A percentile compares a stretch with the other conserved stretches of the same genome.
These are phyloP conservation scores for Graphiopsis chlorocephala DNA, from an alignment of 2,329 filamentous ascomycete genomes.

Conservation along the genomic window DNA sequence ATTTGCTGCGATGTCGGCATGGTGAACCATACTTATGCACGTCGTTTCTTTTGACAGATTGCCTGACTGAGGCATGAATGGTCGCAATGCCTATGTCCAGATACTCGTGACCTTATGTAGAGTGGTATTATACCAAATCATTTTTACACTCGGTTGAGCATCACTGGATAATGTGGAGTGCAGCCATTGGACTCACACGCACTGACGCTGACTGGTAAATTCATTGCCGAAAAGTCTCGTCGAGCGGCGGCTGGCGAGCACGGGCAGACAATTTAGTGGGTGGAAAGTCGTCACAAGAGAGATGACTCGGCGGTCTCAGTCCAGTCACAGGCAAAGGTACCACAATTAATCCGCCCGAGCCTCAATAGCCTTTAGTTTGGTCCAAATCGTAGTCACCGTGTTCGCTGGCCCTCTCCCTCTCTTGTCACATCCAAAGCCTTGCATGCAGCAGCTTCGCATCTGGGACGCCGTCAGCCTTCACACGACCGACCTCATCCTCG, in stretches of 20 bases:
- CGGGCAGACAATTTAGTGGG: neutral
- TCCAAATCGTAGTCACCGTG: neutral
- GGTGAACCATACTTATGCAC: neutral
- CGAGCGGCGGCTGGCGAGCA: neutral
- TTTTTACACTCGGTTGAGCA: neutral
- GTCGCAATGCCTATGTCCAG: neutral
- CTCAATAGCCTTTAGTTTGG: neutral
- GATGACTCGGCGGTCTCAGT: conserved; percentile 9
- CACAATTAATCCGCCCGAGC: conserved; percentile 4
- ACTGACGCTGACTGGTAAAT: conserved; percentile 3
- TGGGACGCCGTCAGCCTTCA: conserved; percentile 31
- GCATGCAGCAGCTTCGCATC: conserved; percentile 32
- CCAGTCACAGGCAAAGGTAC: neutral
- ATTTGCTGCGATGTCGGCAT: neutral
- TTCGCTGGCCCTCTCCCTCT: neutral
- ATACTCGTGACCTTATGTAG: neutral
- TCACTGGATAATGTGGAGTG: neutral
- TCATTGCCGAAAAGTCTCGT: conserved; percentile 6
- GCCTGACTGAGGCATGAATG: neutral
- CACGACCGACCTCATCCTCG: conserved; percentile 27
- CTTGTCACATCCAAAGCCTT: conserved; percentile 3
- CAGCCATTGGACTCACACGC: neutral
- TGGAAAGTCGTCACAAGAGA: conserved; percentile 6
- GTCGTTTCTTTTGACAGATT: neutral
- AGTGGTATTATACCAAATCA: neutral